Base-by-base conservation (phyloP, 2,329 filamentous ascomycete species). In the Chalaropsis ovoidea region DNA sequence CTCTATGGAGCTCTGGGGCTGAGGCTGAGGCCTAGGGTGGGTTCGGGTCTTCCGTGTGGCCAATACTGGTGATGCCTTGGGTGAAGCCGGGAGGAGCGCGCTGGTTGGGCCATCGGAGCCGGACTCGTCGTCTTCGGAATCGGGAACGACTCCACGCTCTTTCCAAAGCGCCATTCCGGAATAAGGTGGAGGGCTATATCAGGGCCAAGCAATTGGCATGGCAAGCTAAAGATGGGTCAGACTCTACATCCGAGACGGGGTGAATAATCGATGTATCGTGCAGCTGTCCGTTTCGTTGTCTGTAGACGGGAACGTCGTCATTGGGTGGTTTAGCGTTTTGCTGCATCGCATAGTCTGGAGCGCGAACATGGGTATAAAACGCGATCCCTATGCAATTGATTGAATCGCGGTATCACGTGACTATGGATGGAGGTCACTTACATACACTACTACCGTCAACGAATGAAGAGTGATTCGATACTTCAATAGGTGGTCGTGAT, bases 71-170 rank as follows among this genome's bases (percentile, higher is more conserved):
- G n/a, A 41, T 24, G 43, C 42, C 45, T 65, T 47, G 31, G 22
- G 67, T 47, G 11, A 65, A 62, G 17, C 17, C 2, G 41, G 61
- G 39, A 6, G 42, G 24, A 11, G 31, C n/a, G 24, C 68, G 52
- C 69, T 52, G 54, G 73, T 70, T 66, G 76, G 72, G 67, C 72
- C 75, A 66, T 79, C 77, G 68, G 76, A 77, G 64, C 71, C 76
- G 69, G 73, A 74, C 61, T 80, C 78, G 66, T 80, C 79, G 66
- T 80, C 79, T 70, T 81, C 79, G 68, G 79, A 81, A 72, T 80
- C 79, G 66, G 79, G 79, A 69, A 81, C 75, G 71, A 79, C 78
- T 70, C 79, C 79, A 72, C 78, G 71, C 70, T 78, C 77, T 75
- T 76, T 80, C 79, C 79, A 81, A 69, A 76, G 76, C 66, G 72